phyloP scores from a whole-genome alignment of 148 eudicot species.

The Fagopyrum tataricum region DNA sequence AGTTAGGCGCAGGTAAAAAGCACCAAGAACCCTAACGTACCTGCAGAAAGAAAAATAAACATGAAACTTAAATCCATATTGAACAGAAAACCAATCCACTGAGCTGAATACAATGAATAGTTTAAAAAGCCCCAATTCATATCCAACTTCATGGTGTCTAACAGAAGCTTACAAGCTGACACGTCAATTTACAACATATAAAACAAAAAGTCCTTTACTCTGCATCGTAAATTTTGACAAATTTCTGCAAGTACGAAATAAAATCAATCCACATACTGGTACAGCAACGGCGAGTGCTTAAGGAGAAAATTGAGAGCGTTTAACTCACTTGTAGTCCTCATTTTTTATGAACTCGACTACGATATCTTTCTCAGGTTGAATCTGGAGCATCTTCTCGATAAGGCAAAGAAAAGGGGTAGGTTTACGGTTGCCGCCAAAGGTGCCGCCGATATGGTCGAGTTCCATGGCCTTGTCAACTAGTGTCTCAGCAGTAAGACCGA shows the following conservation, averaged over 20 bases:
- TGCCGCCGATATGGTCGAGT: slow-evolving; percentile 91
- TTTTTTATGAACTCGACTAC: slow-evolving; percentile 90
- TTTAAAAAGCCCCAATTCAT: background rate
- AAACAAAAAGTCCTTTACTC: background rate
- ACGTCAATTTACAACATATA: background rate
- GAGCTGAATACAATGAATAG: background rate
- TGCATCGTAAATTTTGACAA: background rate
- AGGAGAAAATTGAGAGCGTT: background rate
- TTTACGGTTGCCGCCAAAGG: slow-evolving; percentile 79
- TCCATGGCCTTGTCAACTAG: slow-evolving; percentile 99
- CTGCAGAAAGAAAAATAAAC: slow-evolving; percentile 21
- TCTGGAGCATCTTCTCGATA: slow-evolving; percentile 97
- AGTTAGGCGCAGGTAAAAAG: slow-evolving; percentile 85
- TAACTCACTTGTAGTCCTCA: slow-evolving; percentile 67
- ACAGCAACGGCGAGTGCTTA: background rate
- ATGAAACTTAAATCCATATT: background rate
- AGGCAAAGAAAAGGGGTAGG: slow-evolving; percentile 91
- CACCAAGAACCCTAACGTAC: slow-evolving; percentile 92
- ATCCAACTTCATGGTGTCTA: background rate
- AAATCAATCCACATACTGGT: background rate
- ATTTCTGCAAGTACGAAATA: background rate
- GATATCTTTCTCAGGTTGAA: slow-evolving; percentile 88
- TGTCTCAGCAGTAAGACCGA: slow-evolving; percentile 96
- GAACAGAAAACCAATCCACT: background rate
- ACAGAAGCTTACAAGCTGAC: background rate